A percentile compares a stretch with the other conserved stretches of the same genome.
These are phyloP conservation scores for Phlebopus sp. DNA, from an alignment of 1,284 basidiomycete species.

Conservation along the genomic window DNA sequence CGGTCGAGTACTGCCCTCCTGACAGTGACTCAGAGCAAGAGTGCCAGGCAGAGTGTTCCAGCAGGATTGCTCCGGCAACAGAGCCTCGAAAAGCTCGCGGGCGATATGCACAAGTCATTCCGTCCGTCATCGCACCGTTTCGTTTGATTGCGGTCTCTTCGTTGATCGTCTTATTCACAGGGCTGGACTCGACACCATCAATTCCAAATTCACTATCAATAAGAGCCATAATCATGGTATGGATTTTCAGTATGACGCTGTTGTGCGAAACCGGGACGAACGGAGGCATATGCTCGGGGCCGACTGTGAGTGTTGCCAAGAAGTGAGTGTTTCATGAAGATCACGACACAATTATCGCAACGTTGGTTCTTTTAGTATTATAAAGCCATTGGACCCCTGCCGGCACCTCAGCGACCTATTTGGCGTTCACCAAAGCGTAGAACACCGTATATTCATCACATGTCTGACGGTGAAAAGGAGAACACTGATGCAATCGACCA, in stretches of 20 bases:
- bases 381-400: conserved; percentile 68
- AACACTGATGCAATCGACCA: conserved; percentile 38
- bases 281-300: conserved; percentile 69
- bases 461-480: conserved; percentile 20
- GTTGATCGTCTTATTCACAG: conserved; percentile 13
- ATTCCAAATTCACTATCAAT: conserved; percentile 67
- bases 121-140: conserved; percentile 15
- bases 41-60: conserved; percentile 32
- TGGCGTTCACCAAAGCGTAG: conserved; percentile 60
- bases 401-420: conserved; percentile 61
- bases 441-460: conserved; percentile 2
- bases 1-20: neutral
- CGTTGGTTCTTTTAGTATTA: conserved; percentile 62
- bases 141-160: neutral
- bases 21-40: conserved; percentile 11
- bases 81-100: conserved; percentile 30
- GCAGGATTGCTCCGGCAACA: conserved; percentile 6
- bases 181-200: conserved; percentile 46
- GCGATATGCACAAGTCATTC: conserved; percentile 27
- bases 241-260: conserved; percentile 69
- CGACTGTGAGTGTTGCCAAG: conserved; percentile 84
- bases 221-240: conserved; percentile 63
- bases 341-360: neutral
- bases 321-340: conserved; percentile 47
- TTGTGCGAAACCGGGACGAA: conserved; percentile 67